Base-by-base conservation (phyloP, 1,284 basidiomycete species). In the Ustilago nuda region DNA sequence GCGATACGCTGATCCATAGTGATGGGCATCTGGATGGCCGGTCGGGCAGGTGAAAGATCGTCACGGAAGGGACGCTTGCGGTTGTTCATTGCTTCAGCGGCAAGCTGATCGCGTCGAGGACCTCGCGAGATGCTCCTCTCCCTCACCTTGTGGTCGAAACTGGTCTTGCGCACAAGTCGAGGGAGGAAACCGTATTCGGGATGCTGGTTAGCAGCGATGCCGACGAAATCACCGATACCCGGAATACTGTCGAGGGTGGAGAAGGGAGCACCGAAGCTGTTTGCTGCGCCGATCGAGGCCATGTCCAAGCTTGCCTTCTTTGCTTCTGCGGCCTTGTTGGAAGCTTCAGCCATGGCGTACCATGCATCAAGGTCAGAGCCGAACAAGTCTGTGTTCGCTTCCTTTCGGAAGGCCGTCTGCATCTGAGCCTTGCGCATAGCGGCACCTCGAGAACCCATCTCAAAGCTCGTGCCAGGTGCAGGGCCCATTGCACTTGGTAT, bases 111-210 rank as follows among this genome's bases (percentile, higher is more conserved):
- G 6, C 68, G 55, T 13, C 77, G 74, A 12, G 81, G 78, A 8
- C 76, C 80, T 8, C 82, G 72, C 13, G 81, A 83, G 51, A 75
- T 69, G 67, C 82, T 84, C 37, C 82, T 78, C 36, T 83, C 82
- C 48, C 71, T 74, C 32, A 85, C 84, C 54, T 84, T 84, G 76
- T 85, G 84, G 58, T 85, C 84, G 64, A 85, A 85, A 54, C 82
- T 84, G 4, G 84, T 85, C 77, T 85, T 85, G 35, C 84, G 81
- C 19, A 85, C 84, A 39, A 84, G 59, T 12, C 84, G 76, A 2
- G 84, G 84, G 41, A 85, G 53, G 72, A 85, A 85, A 35, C 84
- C 84, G 61, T 85, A 85, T 45, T 84, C 82, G 7, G 84, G 83
- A 63, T 85, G 82, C 54, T 84, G 82, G 66, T 85, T 85, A 36